Percentiles rank a stretch among this genome's conserved stretches.
Conservation (phyloP, 2,329 filamentous ascomycete genomes). For the Claviceps sp. region DNA sequence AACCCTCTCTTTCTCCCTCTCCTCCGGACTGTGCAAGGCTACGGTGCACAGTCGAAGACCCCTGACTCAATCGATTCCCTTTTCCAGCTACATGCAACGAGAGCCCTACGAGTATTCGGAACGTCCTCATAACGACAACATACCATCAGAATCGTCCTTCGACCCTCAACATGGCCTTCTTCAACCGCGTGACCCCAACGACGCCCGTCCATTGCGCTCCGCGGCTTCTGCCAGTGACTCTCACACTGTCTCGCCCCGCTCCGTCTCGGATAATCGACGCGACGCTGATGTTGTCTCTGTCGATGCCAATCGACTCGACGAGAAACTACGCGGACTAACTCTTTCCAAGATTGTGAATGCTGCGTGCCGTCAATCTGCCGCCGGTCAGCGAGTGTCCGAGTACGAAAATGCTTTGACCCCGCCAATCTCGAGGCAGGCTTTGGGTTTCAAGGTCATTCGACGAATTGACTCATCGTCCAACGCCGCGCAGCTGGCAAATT, state of each 20-base stretch:
- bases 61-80: conserved; percentile 16
- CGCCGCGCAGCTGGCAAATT: conserved; percentile 35
- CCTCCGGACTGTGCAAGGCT: conserved; percentile 35
- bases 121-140: conserved; percentile 25
- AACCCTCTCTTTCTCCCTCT: background rate
- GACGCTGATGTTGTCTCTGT: conserved; percentile 17
- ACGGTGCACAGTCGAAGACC: conserved; percentile 35
- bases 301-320: conserved; percentile 31
- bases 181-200: conserved; percentile 29
- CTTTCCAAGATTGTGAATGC: conserved; percentile 16
- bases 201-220: conserved; percentile 19
- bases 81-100: conserved; percentile 51
- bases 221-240: conserved; percentile 14
- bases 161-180: conserved; percentile 44
- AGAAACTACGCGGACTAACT: conserved; percentile 40
- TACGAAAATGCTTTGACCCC: conserved; percentile 47
- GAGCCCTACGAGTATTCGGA: conserved; percentile 35
- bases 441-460: conserved; percentile 44
- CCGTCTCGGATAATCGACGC: conserved; percentile 16
- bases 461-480: conserved; percentile 24
- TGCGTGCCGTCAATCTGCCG: conserved; percentile 17
- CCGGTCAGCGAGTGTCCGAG: conserved; percentile 42
- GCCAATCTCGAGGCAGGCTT: conserved; percentile 30
- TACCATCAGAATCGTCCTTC: conserved; percentile 17
- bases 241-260: conserved; percentile 23